Conservation (phyloP, 2,329 filamentous ascomycete species). For the Penicillium glabrum region DNA sequence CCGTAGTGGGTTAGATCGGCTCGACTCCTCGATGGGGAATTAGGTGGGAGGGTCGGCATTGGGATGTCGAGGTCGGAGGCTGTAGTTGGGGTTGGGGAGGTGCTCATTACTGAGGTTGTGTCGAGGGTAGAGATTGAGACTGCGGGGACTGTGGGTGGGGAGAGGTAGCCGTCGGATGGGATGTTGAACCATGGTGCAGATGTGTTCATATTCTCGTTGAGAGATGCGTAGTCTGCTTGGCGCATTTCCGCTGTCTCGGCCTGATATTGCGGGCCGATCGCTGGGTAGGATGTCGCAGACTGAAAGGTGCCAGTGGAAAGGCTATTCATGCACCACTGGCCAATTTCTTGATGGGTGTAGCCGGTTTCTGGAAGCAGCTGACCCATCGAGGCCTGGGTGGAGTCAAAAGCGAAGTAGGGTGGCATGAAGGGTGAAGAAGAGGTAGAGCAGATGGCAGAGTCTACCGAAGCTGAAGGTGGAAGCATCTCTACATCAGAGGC, state of each 20-base stretch:
- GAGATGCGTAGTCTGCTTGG: constrained; percentile 3
- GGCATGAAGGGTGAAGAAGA: constrained; percentile 15
- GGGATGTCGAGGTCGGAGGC: constrained; percentile 17
- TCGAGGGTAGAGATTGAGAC: constrained; percentile 3
- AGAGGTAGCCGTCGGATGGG: constrained; percentile 14
- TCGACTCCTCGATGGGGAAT: constrained; percentile 6
- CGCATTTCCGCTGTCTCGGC: constrained; percentile 5
- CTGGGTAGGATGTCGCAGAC: constrained; percentile 4
- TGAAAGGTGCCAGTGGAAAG: constrained; percentile 8
- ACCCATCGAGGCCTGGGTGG: background rate
- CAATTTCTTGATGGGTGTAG: constrained; percentile 19
- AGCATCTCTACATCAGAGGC: constrained; percentile 14
- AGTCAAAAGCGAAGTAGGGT: constrained; percentile 10
- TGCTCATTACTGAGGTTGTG: constrained; percentile 11
- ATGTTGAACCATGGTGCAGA: constrained; percentile 10
- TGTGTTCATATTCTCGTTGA: constrained; percentile 7
- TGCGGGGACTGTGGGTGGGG: constrained; percentile 1
- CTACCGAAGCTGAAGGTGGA: constrained; percentile 8
- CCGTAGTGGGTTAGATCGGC: constrained; percentile 35
- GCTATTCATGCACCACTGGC: constrained; percentile 23
- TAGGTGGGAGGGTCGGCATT: constrained; percentile 6
- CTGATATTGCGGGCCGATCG: background rate
- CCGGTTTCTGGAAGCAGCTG: constrained; percentile 1
- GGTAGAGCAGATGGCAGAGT: background rate
- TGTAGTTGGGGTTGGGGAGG: constrained; percentile 14